Percentiles rank a stretch among this genome's conserved stretches.
phyloP scores from a whole-genome alignment of 768 basidiomycete species.

The Multifurca ochricompacta region DNA sequence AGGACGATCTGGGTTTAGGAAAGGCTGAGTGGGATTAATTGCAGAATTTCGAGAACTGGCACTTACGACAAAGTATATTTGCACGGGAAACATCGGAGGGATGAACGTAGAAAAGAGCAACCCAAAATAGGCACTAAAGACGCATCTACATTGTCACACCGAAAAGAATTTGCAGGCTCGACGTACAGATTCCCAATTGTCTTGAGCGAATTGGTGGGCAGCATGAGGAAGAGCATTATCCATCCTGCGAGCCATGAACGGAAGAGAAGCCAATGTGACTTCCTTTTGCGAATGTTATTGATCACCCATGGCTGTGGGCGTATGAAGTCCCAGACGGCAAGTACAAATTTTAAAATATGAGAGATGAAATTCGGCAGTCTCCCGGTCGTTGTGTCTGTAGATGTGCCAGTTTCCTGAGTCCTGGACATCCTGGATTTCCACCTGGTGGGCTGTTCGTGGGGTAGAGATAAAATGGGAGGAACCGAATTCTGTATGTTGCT shows the following conservation, averaged over 20 bases:
- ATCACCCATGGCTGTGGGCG: constrained; percentile 30
- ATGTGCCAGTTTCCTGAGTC: not conserved
- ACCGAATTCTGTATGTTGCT: not conserved
- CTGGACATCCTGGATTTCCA: not conserved
- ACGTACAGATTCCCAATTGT: constrained; percentile 36
- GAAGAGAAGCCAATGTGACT: constrained; percentile 31
- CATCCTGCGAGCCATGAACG: constrained; percentile 37
- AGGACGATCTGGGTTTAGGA: not conserved
- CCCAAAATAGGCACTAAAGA: constrained; percentile 8
- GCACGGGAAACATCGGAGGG: constrained; percentile 14
- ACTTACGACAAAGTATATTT: constrained; percentile 2
- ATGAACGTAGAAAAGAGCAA: constrained; percentile 4
- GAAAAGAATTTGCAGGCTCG: not conserved
- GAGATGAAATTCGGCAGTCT: not conserved
- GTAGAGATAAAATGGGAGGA: not conserved
- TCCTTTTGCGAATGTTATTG: constrained; percentile 29
- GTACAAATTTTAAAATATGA: not conserved
- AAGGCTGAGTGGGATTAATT: constrained; percentile 28
- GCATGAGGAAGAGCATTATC: constrained; percentile 33
- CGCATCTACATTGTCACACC: not conserved
- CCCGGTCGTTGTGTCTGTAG: not conserved
- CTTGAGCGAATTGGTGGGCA: constrained; percentile 32
- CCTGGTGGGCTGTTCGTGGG: not conserved
- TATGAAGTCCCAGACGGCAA: constrained; percentile 9
- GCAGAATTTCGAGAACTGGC: constrained; percentile 25